Evolutionary conservation across 768 basidiomycete genomes (phyloP).

Genomic region (Mycena olivaceomarginata): DNA sequence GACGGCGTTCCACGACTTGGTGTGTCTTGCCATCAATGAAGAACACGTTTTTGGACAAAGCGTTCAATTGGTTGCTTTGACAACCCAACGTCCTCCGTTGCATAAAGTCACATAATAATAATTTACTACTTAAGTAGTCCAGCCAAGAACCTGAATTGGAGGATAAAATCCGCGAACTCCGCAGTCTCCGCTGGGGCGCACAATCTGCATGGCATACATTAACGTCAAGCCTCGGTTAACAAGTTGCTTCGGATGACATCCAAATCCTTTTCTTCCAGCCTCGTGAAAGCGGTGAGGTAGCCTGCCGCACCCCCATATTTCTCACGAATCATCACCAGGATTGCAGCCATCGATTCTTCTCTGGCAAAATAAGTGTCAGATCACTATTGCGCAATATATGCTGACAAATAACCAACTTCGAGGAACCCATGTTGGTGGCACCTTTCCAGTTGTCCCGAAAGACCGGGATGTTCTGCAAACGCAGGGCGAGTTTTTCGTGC

Average conservation of each 20-base stretch:
- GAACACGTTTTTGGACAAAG: slow-evolving; percentile 19
- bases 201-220: too few relatives aligned
- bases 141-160: too few relatives aligned
- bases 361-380: slow-evolving; percentile 46
- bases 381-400: not conserved
- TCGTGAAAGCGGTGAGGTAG: slow-evolving; percentile 56
- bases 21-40: not conserved
- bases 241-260: slow-evolving; percentile 27
- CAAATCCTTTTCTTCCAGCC: slow-evolving; percentile 56
- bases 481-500: slow-evolving; percentile 50
- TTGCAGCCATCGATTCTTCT: slow-evolving; percentile 57
- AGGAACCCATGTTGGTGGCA: slow-evolving; percentile 56
- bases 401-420: slow-evolving; percentile 50
- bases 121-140: too few relatives aligned
- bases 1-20: not conserved
- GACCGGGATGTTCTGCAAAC: slow-evolving; percentile 53
- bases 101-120: too few relatives aligned
- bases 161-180: too few relatives aligned
- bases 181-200: too few relatives aligned
- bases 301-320: slow-evolving; percentile 59
- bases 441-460: slow-evolving; percentile 59
- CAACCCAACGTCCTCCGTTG: not conserved
- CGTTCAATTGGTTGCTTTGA: not conserved
- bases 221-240: not conserved
- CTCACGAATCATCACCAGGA: slow-evolving; percentile 55